phyloP scores from a whole-genome alignment of 2,329 filamentous ascomycete genomes.

The Furcasterigmium furcatum region DNA sequence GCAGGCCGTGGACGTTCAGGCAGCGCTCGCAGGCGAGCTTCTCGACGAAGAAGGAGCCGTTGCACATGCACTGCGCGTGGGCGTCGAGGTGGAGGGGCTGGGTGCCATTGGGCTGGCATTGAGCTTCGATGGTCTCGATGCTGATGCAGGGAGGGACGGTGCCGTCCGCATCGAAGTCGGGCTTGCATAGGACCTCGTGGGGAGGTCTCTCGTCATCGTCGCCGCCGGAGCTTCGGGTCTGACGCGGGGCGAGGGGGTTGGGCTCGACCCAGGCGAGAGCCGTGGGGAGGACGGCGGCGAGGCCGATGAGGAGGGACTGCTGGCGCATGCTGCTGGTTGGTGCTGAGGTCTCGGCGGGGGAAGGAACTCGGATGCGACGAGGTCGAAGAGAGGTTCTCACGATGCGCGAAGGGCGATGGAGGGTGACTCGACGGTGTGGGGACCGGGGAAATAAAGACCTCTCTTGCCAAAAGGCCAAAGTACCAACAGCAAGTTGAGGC shows the following conservation, averaged over 20 bases:
- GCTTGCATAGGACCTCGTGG: slow-evolving; percentile 12
- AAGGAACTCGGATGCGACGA: too few species aligned
- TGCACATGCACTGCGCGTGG: slow-evolving; percentile 37
- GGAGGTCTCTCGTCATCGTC: slow-evolving; percentile 2
- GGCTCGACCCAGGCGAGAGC: neutral
- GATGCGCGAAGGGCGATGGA: too few species aligned
- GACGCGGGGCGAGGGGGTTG: neutral
- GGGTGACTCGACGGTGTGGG: too few species aligned
- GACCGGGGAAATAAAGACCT: too few species aligned
- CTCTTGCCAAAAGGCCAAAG: too few species aligned
- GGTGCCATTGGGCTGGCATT: slow-evolving; percentile 25
- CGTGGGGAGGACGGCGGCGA: neutral
- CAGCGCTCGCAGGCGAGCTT: slow-evolving; percentile 39
- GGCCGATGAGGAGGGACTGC: neutral
- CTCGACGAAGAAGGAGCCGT: slow-evolving; percentile 36
- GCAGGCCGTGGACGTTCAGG: slow-evolving; percentile 34
- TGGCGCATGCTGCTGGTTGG: neutral
- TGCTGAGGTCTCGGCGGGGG: too few species aligned
- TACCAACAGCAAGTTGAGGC: too few species aligned
- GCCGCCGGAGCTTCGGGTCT: neutral
- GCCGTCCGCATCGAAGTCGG: slow-evolving; percentile 3
- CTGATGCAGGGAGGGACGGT: slow-evolving; percentile 22
- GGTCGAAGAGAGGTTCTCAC: too few species aligned
- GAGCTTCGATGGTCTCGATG: slow-evolving; percentile 21
- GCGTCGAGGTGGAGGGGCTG: slow-evolving; percentile 16